These are phyloP conservation scores for Umbelopsis sp. DNA, from an alignment of 192 early-diverging fungal genomes.

Conservation along the genomic window DNA sequence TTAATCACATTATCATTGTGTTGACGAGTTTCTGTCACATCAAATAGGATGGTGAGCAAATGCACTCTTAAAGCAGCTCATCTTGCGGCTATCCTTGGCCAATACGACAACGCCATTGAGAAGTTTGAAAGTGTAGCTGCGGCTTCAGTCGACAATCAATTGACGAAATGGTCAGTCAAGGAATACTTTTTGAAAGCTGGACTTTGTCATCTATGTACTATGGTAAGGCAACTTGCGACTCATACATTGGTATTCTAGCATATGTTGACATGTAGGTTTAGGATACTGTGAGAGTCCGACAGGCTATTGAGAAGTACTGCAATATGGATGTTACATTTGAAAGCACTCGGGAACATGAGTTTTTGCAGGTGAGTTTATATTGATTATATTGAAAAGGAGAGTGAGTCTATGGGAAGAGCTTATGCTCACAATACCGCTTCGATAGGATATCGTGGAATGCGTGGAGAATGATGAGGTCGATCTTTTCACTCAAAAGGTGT, in stretches of 20 bases:
- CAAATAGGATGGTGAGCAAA: slow-evolving; percentile 78
- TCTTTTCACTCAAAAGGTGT: slow-evolving; percentile 79
- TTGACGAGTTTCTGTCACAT: neutral
- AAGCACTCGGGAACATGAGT: slow-evolving; percentile 82
- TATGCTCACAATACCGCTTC: neutral
- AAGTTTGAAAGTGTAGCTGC: slow-evolving; percentile 89
- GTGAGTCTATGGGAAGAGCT: neutral
- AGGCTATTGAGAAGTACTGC: slow-evolving; percentile 83
- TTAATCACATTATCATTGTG: neutral
- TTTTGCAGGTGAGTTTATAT: slow-evolving; percentile 57
- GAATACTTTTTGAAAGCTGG: slow-evolving; percentile 98
- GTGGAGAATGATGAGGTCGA: slow-evolving; percentile 81
- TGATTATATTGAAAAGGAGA: neutral
- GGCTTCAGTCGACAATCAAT: slow-evolving; percentile 82
- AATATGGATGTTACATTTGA: slow-evolving; percentile 88
- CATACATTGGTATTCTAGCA: neutral
- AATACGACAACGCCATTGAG: slow-evolving; percentile 88
- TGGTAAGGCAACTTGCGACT: slow-evolving; percentile 47
- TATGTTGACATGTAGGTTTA: slow-evolving; percentile 21
- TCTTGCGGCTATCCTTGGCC: slow-evolving; percentile 86
- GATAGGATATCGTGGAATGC: slow-evolving; percentile 69
- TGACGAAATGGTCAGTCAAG: slow-evolving; percentile 94
- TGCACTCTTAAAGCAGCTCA: slow-evolving; percentile 90
- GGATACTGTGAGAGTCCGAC: slow-evolving; percentile 77
- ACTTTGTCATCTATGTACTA: slow-evolving; percentile 84